These are phyloP conservation scores for Lojkania enalia DNA, from an alignment of 2,329 filamentous ascomycete species.

Conservation along the genomic window DNA sequence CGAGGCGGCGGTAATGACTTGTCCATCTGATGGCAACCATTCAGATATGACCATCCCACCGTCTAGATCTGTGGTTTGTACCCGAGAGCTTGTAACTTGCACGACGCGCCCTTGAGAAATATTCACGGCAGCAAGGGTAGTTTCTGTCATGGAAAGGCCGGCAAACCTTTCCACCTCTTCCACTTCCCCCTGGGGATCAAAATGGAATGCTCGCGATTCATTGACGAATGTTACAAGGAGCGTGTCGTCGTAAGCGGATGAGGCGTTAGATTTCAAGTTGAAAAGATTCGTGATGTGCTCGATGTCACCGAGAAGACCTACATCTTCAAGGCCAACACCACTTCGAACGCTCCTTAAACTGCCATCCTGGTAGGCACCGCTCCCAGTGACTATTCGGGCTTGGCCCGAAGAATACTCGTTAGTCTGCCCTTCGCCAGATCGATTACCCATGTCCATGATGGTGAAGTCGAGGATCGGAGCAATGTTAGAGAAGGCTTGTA, in stretches of 20 bases:
- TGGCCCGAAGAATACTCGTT: slow-evolving; percentile 96
- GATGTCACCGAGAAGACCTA: slow-evolving; percentile 81
- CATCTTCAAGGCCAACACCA: slow-evolving; percentile 87
- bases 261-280: slow-evolving; percentile 60
- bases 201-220: slow-evolving; percentile 81
- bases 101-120: slow-evolving; percentile 66
- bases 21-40: slow-evolving; percentile 58
- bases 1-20: slow-evolving; percentile 75
- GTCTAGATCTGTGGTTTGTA: slow-evolving; percentile 65
- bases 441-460: slow-evolving; percentile 93
- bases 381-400: slow-evolving; percentile 89
- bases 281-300: slow-evolving; percentile 74
- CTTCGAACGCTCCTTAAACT: slow-evolving; percentile 88
- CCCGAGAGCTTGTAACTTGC: slow-evolving; percentile 72
- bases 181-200: slow-evolving; percentile 73
- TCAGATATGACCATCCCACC: slow-evolving; percentile 55
- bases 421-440: slow-evolving; percentile 74
- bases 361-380: slow-evolving; percentile 86
- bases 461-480: slow-evolving; percentile 91
- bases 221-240: slow-evolving; percentile 79
- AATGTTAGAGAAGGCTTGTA: slow-evolving; percentile 82
- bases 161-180: slow-evolving; percentile 82
- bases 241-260: slow-evolving; percentile 62
- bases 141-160: slow-evolving; percentile 68
- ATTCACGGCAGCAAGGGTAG: slow-evolving; percentile 72